Evolutionary conservation across 345 rosid species (phyloP).

Genomic region (Linum tenue): DNA sequence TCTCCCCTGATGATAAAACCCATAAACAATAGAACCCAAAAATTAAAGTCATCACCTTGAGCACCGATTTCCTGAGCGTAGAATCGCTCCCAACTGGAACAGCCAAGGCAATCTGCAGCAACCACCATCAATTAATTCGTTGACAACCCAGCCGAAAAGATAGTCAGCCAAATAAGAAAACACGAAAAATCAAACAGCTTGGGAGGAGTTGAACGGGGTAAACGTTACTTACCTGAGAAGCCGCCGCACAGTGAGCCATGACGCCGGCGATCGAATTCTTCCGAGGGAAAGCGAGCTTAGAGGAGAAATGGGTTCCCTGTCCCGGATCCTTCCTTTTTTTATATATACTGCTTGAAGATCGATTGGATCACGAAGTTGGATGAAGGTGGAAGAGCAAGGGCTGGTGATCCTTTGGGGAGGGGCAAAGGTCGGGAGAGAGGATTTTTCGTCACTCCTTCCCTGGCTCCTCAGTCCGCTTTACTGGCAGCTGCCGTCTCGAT

Average conservation of each 20-base stretch:
- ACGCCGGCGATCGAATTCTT: background rate
- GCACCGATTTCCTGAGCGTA: conserved; percentile 27
- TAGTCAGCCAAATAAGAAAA: conserved; percentile 1
- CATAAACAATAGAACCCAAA: background rate
- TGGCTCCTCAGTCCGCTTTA: background rate
- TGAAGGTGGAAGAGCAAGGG: background rate
- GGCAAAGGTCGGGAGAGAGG: conserved; percentile 17
- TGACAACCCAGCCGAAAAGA: background rate
- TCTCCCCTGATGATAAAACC: background rate
- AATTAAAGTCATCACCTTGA: conserved; percentile 28
- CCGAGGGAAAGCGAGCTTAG: background rate
- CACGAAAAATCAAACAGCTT: background rate
- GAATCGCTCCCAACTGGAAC: conserved; percentile 35
- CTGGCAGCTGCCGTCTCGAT: background rate
- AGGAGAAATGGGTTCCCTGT: background rate
- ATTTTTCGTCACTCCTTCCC: background rate
- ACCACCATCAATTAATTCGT: background rate
- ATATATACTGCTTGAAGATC: background rate
- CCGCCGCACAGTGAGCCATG: conserved; percentile 38
- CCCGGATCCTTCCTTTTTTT: background rate
- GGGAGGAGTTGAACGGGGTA: background rate
- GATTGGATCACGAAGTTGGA: conserved; percentile 6
- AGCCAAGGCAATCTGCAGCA: conserved; percentile 35
- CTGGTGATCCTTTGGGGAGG: conserved; percentile 20
- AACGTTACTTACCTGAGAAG: conserved; percentile 37